Evolutionary conservation across 805 yeast species (phyloP).

Genomic region (Ogataea nitratoaversa): DNA sequence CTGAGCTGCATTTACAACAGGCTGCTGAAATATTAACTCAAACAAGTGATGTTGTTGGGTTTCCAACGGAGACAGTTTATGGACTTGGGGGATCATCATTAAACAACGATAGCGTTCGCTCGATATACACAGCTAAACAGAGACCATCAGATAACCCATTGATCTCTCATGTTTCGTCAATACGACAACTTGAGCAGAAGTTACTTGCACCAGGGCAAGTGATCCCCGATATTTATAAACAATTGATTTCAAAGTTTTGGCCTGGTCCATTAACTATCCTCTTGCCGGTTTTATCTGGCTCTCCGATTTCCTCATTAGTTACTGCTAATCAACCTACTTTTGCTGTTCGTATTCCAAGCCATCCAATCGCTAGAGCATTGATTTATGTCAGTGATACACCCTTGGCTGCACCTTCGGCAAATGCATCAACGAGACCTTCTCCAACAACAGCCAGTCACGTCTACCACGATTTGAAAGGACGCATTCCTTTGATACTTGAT

Average conservation of each 20-base stretch:
- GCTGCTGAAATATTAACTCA: conserved; percentile 57
- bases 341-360: conserved; percentile 85
- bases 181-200: conserved; percentile 61
- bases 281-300: conserved; percentile 50
- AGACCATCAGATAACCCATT: conserved; percentile 95
- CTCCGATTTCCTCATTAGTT: conserved; percentile 64
- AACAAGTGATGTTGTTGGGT: conserved; percentile 68
- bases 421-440: conserved; percentile 91
- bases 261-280: conserved; percentile 94
- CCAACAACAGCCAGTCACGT: conserved; percentile 91
- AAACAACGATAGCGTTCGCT: conserved; percentile 63
- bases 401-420: conserved; percentile 96
- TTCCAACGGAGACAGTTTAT: conserved; percentile 96
- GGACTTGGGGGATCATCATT: conserved; percentile 90
- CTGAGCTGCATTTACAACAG: conserved; percentile 43
- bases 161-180: conserved; percentile 82
- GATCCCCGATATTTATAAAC: conserved; percentile 66
- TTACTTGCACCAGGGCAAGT: conserved; percentile 40
- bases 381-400: conserved; percentile 84
- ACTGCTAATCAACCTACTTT: conserved; percentile 88
- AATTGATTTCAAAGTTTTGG: conserved; percentile 73
- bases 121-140: conserved; percentile 84
- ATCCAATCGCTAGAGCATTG: conserved; percentile 86
- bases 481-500: conserved; percentile 79
- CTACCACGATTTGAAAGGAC: conserved; percentile 68